phyloP scores from a whole-genome alignment of 2,329 filamentous ascomycete genomes.

The Macrophomina pseudophaseolina region DNA sequence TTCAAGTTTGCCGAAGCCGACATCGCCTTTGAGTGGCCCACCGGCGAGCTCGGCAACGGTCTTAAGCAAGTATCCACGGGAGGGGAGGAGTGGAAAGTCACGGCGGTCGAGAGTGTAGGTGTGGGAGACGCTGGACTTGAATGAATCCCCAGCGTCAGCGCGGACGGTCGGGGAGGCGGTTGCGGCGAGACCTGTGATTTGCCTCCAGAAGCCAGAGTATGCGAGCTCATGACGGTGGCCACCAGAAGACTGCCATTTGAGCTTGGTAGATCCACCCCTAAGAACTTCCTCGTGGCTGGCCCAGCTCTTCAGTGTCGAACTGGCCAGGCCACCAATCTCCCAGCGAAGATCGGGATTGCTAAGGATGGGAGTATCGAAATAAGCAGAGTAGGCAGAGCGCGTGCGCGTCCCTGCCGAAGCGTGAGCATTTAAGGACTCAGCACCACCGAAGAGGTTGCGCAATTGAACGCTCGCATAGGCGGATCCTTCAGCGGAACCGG shows the following conservation, averaged over 20 bases:
- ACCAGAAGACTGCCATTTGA: constrained; percentile 71
- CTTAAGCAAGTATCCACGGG: constrained; percentile 79
- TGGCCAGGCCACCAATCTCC: constrained; percentile 80
- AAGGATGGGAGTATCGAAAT: constrained; percentile 79
- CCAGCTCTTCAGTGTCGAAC: constrained; percentile 87
- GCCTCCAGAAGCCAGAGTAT: constrained; percentile 84
- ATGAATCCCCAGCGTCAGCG: constrained; percentile 83
- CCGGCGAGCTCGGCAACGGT: constrained; percentile 84
- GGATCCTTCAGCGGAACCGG: constrained; percentile 92
- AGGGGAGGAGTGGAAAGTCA: constrained; percentile 84
- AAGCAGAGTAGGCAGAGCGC: constrained; percentile 86
- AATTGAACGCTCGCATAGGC: constrained; percentile 86
- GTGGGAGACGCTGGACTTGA: constrained; percentile 87
- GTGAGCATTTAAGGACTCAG: constrained; percentile 85
- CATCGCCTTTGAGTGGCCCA: constrained; percentile 82
- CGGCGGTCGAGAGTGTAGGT: constrained; percentile 79
- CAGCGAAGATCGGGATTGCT: constrained; percentile 82
- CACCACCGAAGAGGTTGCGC: constrained; percentile 93
- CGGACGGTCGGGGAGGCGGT: constrained; percentile 82
- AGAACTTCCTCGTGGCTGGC: constrained; percentile 91
- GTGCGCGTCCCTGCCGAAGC: constrained; percentile 89
- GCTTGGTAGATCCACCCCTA: constrained; percentile 75
- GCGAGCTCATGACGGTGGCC: constrained; percentile 77
- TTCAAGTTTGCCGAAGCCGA: constrained; percentile 94
- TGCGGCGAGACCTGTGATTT: constrained; percentile 77